Evolutionary conservation across 192 early-diverging fungal genomes (phyloP), one percentile per base, ranked within the genome.

Genomic region (Podila verticillata): DNA sequence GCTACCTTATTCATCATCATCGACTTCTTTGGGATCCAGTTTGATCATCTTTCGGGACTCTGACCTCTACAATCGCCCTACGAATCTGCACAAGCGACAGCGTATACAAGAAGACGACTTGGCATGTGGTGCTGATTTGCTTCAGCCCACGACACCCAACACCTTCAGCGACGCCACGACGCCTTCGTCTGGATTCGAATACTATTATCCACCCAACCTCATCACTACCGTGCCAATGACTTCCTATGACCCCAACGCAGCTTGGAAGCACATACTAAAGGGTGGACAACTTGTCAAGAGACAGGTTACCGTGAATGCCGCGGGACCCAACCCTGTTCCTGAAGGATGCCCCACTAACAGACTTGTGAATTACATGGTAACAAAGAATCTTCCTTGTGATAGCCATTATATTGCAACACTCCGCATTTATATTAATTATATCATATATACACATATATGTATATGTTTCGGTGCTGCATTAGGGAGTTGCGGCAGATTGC

Each of bases 401-500:
- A 35, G 10, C 20, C 17, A 31, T n/a, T 22, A 57, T 20, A 24
- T 9, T 32, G 30, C 6, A 15, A 48, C 22, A 65, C 48, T 49
- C n/a, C 3, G 7, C 29, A 22, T 62, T 62, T 17, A 36, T 47
- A 28, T 61, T 66, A 32, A 47, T 49, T 51, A 6, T 73, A 20
- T 30, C 22, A n/a, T n/a, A n/a, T n/a, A n/a, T n/a, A n/a, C n/a
- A n/a, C n/a, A n/a, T n/a, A n/a, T n/a, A n/a, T n/a, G n/a, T n/a
- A n/a, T n/a, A n/a, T n/a, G n/a, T n/a, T n/a, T n/a, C n/a, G n/a
- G n/a, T 31, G 51, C 30, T 79, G 12, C 86, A 89, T 63, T 86
- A 90, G 89, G 91, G 91, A 13, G 91, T 89, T 8, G 93, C 91
- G 7, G 92, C 92, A 5, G 92, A 92, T 69, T 94, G 92, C 72